These are phyloP conservation scores for Cryptococcus sp. DNA, from an alignment of 1,284 basidiomycete species.

Conservation along the genomic window DNA sequence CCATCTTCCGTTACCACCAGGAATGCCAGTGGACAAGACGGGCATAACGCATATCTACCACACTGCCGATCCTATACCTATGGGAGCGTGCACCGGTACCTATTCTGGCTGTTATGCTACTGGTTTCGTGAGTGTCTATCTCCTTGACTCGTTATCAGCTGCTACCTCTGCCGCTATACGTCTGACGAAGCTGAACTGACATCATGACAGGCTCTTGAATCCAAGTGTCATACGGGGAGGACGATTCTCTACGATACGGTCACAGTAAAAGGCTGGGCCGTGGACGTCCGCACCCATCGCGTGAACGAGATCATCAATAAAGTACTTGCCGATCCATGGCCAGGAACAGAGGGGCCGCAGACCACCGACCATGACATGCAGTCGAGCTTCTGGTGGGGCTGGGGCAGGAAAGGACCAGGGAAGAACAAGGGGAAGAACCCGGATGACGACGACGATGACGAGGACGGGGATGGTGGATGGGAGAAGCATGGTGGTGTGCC, in stretches of 20 bases:
- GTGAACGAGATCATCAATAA: conserved; percentile 75
- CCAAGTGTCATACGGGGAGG: conserved; percentile 76
- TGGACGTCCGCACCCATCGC: conserved; percentile 73
- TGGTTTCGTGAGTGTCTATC: conserved; percentile 44
- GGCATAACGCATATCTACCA: conserved; percentile 61
- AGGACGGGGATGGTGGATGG: conserved; percentile 37
- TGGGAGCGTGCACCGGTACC: conserved; percentile 55
- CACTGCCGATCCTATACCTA: conserved; percentile 57
- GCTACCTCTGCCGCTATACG: background rate
- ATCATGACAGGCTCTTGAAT: conserved; percentile 44
- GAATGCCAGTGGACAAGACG: conserved; percentile 45
- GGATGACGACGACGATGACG: conserved; percentile 27
- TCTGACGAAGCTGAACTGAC: background rate
- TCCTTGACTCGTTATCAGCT: background rate
- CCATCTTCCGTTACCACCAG: conserved; percentile 73
- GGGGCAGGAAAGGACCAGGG: conserved; percentile 34
- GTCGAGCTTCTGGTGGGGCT: conserved; percentile 30
- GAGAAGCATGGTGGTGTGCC: conserved; percentile 53
- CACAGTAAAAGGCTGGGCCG: conserved; percentile 75
- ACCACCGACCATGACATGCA: too few relatives aligned
- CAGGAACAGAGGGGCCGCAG: conserved; percentile 37
- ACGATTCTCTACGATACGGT: conserved; percentile 87
- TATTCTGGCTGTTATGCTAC: conserved; percentile 54
- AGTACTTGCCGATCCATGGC: conserved; percentile 75
- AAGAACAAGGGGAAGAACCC: conserved; percentile 15